phyloP scores from a whole-genome alignment of 495 filamentous ascomycete genomes.

The Penicillium antarcticum region DNA sequence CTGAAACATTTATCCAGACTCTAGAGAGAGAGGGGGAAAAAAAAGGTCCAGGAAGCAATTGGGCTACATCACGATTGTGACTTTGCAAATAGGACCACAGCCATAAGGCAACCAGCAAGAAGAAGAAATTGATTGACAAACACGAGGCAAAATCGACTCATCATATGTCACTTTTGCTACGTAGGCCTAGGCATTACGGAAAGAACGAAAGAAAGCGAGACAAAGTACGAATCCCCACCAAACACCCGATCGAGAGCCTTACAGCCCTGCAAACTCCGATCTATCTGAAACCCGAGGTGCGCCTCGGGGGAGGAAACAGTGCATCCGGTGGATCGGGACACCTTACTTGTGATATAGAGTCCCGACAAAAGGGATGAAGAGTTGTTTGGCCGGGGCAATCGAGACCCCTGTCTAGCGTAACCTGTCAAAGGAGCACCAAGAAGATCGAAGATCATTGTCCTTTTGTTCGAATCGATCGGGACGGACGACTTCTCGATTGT shows the following conservation, averaged over 20 bases:
- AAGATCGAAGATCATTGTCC: not conserved
- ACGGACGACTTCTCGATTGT: not conserved
- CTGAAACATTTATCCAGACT: not conserved
- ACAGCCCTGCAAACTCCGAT: conserved; percentile 7
- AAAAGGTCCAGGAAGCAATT: not conserved
- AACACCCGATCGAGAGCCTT: not conserved
- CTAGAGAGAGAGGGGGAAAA: too few species aligned
- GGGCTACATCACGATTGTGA: not conserved
- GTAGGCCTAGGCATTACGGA: not conserved
- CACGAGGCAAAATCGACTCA: not conserved
- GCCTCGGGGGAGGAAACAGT: conserved; percentile 5
- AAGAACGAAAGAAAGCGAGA: not conserved
- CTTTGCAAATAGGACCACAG: not conserved
- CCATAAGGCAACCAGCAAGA: not conserved
- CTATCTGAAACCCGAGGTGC: conserved; percentile 16
- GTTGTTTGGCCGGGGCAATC: not conserved
- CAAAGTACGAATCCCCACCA: not conserved
- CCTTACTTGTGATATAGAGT: conserved; percentile 11
- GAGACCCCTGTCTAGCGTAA: conserved; percentile 8
- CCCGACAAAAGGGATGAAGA: not conserved
- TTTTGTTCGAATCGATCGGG: not conserved
- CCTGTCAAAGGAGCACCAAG: not conserved
- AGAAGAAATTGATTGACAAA: not conserved
- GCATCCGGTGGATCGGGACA: conserved; percentile 4
- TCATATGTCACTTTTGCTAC: conserved; percentile 3